A percentile compares a stretch with the other conserved stretches of the same genome.
phyloP scores from a whole-genome alignment of 345 rosid genomes.

The Heritiera littoralis region DNA sequence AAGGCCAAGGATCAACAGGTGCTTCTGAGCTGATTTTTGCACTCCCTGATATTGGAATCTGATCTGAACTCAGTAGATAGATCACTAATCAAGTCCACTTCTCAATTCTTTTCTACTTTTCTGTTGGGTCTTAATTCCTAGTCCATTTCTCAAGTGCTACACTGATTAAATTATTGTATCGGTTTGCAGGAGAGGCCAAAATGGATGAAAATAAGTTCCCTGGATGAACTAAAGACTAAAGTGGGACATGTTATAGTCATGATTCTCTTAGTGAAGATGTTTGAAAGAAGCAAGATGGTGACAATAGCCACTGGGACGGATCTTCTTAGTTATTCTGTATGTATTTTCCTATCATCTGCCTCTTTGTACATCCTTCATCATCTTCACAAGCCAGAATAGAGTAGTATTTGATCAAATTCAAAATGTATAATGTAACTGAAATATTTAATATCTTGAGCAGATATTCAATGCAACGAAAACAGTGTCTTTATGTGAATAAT shows the following conservation, averaged over 20 bases:
- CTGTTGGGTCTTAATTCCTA: neutral
- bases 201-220: slow-evolving; percentile 93
- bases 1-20: neutral
- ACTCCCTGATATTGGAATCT: neutral
- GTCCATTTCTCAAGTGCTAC: neutral
- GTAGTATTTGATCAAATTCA: too few species aligned
- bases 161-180: neutral
- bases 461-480: neutral
- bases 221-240: slow-evolving; percentile 88
- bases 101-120: neutral
- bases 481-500: neutral
- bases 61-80: neutral
- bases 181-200: slow-evolving; percentile 71
- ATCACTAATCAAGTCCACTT: neutral
- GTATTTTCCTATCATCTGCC: slow-evolving; percentile 84
- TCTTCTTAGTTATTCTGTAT: slow-evolving; percentile 79
- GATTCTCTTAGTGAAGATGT: slow-evolving; percentile 95
- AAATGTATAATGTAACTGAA: neutral
- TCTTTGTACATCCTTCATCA: slow-evolving; percentile 86
- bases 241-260: slow-evolving; percentile 94
- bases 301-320: slow-evolving; percentile 72
- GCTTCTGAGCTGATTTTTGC: neutral
- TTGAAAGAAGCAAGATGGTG: slow-evolving; percentile 96
- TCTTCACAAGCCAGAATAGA: slow-evolving; percentile 63
- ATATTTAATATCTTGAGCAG: neutral